A percentile compares a stretch with the other conserved stretches of the same genome.
phyloP scores from a whole-genome alignment of 768 basidiomycete genomes.

The Lactarius deliciosus region DNA sequence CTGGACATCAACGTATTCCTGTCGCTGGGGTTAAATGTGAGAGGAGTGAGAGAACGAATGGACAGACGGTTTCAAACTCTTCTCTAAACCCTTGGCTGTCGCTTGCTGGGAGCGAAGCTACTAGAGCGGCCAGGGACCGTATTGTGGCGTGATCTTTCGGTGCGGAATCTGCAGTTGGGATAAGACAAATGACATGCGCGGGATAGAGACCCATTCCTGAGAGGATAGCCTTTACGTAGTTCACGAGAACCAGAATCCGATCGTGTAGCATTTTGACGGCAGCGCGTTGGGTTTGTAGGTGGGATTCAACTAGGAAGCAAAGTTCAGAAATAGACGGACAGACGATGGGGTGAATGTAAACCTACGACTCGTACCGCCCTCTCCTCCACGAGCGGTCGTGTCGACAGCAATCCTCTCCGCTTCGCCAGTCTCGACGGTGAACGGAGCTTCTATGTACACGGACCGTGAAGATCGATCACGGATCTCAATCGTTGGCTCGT shows the following conservation, averaged over 20 bases:
- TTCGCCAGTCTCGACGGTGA: constrained; percentile 94
- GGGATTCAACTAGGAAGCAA: constrained; percentile 69
- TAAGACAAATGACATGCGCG: constrained; percentile 5
- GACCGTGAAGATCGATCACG: constrained; percentile 72
- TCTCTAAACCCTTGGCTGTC: constrained; percentile 79
- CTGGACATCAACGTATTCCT: constrained; percentile 98
- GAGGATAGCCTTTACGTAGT: constrained; percentile 78
- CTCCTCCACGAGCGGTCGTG: constrained; percentile 86
- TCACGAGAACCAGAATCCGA: constrained; percentile 80
- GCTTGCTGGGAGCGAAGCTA: constrained; percentile 86
- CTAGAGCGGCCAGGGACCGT: constrained; percentile 79
- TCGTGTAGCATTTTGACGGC: constrained; percentile 97
- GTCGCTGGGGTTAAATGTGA: constrained; percentile 16
- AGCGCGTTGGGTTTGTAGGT: constrained; percentile 87
- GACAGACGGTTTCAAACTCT: constrained; percentile 82
- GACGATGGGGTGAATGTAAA: constrained; percentile 38
- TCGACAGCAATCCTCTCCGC: constrained; percentile 99
- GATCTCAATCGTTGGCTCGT: constrained; percentile 87
- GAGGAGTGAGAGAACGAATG: constrained; percentile 1
- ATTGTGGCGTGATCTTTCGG: constrained; percentile 76
- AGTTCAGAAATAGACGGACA: constrained; percentile 18
- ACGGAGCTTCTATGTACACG: constrained; percentile 82
- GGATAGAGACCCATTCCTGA: constrained; percentile 51
- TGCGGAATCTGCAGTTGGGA: constrained; percentile 54
- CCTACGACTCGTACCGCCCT: constrained; percentile 77